Base-by-base conservation (phyloP, 2,329 filamentous ascomycete species). In the Penicillium psychrosexuale region DNA sequence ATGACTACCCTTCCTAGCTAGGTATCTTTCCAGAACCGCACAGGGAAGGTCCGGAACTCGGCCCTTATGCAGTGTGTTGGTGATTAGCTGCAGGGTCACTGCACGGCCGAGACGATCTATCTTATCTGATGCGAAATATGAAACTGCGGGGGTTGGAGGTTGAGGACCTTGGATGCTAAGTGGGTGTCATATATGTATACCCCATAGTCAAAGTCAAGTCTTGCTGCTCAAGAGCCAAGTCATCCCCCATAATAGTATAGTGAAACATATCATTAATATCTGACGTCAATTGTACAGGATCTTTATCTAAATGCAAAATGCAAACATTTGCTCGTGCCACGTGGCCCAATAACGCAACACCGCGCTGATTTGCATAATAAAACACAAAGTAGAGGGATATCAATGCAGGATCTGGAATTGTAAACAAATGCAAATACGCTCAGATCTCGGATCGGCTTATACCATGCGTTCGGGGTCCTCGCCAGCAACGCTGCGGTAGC, bases 401-500 rank as follows among this genome's bases (percentile, higher is more conserved):
- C 47, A 52, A 52, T 40, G 51, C 46, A 50, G 49, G 19, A 17
- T 31, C 37, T 19, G 27, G 33, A 30, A 40, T 33, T 13, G 36
- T 53, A 44, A 47, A 39, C 39, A 37, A 30, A 48, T 47, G 30
- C 17, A 28, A 46, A 44, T 28, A 44, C 42, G 27, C 40, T 27
- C 19, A n/a, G 42, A 34, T 39, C 47, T 53, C 15, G 31, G 37
- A 24, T 50, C 47, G 13, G 17, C 34, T 67, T 56, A 70, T 40
- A 66, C 67, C 58, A 63, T 63, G n/a, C 62, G 63, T 52, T 69
- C 71, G 12, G 64, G 65, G 27, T 76, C 75, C 17, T 76, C 74
- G 15, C 62, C 66, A 24, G 75, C 73, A 55, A 77, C 62, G 57
- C 76, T 91, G 82, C 72, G 90, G 88, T 60, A 84, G 79, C 37